Evolutionary conservation across 768 basidiomycete species (phyloP), one percentile per base, ranked within the genome.

Genomic region (Russula emetica): DNA sequence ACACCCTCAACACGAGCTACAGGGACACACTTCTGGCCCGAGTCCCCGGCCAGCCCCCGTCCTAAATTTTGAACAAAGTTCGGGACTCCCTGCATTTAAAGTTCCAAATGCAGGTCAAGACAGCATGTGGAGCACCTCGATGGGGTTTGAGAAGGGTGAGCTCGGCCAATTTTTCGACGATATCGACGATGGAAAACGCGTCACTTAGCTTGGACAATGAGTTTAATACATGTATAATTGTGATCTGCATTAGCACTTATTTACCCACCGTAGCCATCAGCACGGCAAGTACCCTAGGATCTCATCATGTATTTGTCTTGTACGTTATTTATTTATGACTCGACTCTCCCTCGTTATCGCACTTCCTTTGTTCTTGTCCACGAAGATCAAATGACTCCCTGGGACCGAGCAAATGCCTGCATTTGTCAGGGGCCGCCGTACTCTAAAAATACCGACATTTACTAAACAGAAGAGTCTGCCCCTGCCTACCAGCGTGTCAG

Each of bases 141-240:
- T 85, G 55, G 86, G 86, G 20, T 87, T 92, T 70, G 88, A 83
- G 61, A 85, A 88, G 67, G 83, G 85, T 45, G 90, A 91, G 74
- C 91, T 90, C 86, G 78, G 76, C 45, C 78, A 79, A 63, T 82
- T 83, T 71, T 74, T 90, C 74, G 85, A 88, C 64, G 85, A 82
- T 51, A 79, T 89, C 74, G 59, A 65, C 60, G 64, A 65, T 38
- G 64, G 59, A 28, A 61, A 65, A 32, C 64, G 60, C 34, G 64
- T 60, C 26, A 55, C 64, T 32, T 42, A 61, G 24, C 22, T 65
- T 22, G 59, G 59, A 61, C 64, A 65, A 30, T 64, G 59, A 64
- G 10, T 59, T 34, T 60, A 64, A 40, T 55, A 38, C 45, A 55
- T 64, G 63, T 64, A 64, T 64, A 64, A 64, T 64, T 20, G 53